Base-by-base conservation (phyloP, 176 grass and related monocot species). In the Cenchrus fungigraminus region DNA sequence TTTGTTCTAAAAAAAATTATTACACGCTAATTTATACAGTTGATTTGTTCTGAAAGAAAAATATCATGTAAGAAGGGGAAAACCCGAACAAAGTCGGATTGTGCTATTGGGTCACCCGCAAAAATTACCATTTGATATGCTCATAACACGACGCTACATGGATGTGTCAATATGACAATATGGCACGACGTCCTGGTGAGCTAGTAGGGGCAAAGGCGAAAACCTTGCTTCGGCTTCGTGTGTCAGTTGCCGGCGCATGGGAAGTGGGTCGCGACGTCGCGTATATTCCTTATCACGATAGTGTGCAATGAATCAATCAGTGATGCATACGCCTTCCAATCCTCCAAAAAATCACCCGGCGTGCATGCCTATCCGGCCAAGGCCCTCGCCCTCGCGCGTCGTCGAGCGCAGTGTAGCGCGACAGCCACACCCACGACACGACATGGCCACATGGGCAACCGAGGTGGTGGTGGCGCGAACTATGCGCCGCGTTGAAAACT, bases 351-450 rank as follows among this genome's bases (percentile, higher is more conserved):
- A 60, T 43, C 51, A 22, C 81, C 5, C 50, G 44, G 46, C 37
- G 19, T 25, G 59, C 59, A 43, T 51, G 54, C 45, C 53, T 82
- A 82, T 70, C 80, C 74, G 15, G 46, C 25, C 43, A 16, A 16
- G 67, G 56, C 17, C 58, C 8, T 1, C 20, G 16, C 9, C 6
- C 43, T 44, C 3, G 43, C 6, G 43, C 43, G 6, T 34, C 34
- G 34, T 34, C 57, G 57, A 59, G 8, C 0, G 59, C n/a, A 61
- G 8, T 61, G 9, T 25, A 61, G 59, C 59, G 19, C 29, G 82
- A 89, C 13, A 14, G 69, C 15, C 44, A 89, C 82, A n/a, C 12
- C 76, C 82, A 85, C 60, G 12, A 65, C 12, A 25, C 25, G 9
- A 59, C 81, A 79, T 50, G 12, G 52, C 4, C 25, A 25, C 25